These are phyloP conservation scores for Neopestalotiopsis rosae DNA, from an alignment of 2,329 filamentous ascomycete species.

Conservation along the genomic window DNA sequence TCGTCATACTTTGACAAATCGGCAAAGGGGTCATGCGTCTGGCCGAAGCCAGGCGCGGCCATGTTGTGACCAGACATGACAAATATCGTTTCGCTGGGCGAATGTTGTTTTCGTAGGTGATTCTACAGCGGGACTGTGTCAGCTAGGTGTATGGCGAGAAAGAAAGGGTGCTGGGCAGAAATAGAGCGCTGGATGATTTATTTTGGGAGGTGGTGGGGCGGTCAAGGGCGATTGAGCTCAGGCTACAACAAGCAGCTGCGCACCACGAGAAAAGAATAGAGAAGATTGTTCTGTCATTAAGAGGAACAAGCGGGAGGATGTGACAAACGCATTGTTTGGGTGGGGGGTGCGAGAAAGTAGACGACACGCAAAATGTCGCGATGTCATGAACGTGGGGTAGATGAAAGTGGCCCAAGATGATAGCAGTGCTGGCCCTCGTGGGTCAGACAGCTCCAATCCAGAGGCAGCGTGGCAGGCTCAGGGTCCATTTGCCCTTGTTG, in stretches of 20 bases:
- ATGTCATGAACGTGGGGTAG: slow-evolving; percentile 16
- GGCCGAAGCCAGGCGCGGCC: slow-evolving; percentile 80
- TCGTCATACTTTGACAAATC: slow-evolving; percentile 73
- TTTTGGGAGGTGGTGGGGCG: not conserved
- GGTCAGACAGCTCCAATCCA: not conserved
- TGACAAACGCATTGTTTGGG: not conserved
- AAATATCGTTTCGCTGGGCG: not conserved
- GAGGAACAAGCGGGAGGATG: not conserved
- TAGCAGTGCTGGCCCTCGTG: not conserved
- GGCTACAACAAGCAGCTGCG: not conserved
- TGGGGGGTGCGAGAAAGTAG: not conserved
- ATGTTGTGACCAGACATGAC: slow-evolving; percentile 71
- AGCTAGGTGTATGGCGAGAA: not conserved
- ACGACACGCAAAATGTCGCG: not conserved
- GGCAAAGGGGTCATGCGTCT: slow-evolving; percentile 85
- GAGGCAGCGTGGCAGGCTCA: not conserved
- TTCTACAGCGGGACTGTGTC: not conserved
- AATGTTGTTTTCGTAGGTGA: not conserved
- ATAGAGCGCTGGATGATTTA: not conserved
- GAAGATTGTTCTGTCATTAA: not conserved
- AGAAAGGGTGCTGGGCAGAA: not conserved
- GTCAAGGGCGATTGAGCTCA: not conserved
- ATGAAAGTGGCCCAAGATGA: not conserved
- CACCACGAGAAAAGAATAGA: not conserved
- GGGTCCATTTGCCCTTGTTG: slow-evolving; percentile 12